These are phyloP conservation scores for Russula brevipes DNA, from an alignment of 768 basidiomycete genomes.

Conservation along the genomic window DNA sequence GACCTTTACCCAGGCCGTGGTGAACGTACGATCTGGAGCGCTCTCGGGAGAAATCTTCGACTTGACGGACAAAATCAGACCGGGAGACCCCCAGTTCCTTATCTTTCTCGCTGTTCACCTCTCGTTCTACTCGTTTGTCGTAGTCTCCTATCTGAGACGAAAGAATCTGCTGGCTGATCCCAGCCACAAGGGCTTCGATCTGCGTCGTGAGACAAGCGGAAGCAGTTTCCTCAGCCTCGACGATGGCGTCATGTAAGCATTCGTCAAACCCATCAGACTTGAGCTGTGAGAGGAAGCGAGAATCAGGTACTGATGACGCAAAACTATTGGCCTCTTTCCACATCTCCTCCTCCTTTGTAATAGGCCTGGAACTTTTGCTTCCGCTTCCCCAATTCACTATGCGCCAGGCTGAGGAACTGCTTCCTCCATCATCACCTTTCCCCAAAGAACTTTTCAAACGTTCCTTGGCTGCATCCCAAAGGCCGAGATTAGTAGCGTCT, in stretches of 20 bases:
- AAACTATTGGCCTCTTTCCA: slow-evolving; percentile 1
- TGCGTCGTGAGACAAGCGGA: slow-evolving; percentile 1
- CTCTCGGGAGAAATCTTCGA: slow-evolving; percentile 11
- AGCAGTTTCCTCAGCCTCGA: slow-evolving; percentile 1
- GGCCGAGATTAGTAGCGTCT: neutral
- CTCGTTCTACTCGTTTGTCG: slow-evolving; percentile 7
- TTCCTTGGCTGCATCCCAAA: neutral
- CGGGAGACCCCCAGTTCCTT: neutral
- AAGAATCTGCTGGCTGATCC: neutral
- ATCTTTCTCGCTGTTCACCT: neutral
- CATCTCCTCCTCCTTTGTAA: slow-evolving; percentile 1
- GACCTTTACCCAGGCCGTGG: neutral
- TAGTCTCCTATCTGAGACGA: slow-evolving; percentile 15
- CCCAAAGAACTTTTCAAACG: neutral
- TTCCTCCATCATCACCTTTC: neutral
- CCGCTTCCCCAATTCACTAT: neutral
- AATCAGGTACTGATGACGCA: slow-evolving; percentile 5
- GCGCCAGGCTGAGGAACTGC: too few relatives aligned
- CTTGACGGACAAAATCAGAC: slow-evolving; percentile 1
- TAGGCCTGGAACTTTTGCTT: neutral
- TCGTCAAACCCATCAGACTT: neutral
- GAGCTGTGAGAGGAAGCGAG: slow-evolving; percentile 10
- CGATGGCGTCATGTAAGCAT: neutral
- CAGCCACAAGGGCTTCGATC: slow-evolving; percentile 6
- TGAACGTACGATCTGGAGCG: slow-evolving; percentile 9